Evolutionary conservation across 192 early-diverging fungal genomes (phyloP).

Genomic region (Umbelopsis isabellina): DNA sequence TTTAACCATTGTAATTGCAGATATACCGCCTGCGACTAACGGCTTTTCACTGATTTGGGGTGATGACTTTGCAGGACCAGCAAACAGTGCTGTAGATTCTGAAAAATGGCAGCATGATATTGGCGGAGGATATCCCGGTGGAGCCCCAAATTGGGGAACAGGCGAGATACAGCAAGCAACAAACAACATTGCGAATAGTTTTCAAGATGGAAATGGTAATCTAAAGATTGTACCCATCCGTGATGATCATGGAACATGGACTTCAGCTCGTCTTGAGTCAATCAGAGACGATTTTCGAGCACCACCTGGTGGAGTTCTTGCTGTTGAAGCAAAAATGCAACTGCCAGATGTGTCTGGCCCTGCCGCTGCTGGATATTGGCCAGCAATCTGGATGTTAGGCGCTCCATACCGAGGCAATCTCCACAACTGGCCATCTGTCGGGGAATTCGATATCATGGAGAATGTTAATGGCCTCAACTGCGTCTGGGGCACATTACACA

Average conservation of each 20-base stretch:
- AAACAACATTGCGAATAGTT: slow-evolving; percentile 6
- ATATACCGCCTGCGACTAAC: not conserved
- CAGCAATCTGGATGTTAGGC: slow-evolving; percentile 16
- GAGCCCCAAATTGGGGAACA: slow-evolving; percentile 1
- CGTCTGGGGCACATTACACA: not conserved
- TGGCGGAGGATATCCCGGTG: slow-evolving; percentile 9
- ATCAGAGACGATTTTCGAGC: not conserved
- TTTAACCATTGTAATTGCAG: not conserved
- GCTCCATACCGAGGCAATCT: not conserved
- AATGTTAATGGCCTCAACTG: slow-evolving; percentile 5
- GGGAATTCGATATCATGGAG: slow-evolving; percentile 18
- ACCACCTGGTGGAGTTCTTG: not conserved
- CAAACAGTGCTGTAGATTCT: not conserved
- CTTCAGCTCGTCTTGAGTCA: slow-evolving; percentile 2
- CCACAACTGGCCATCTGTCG: not conserved
- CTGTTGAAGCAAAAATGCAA: not conserved
- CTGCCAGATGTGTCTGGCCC: not conserved
- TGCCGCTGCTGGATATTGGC: slow-evolving; percentile 15
- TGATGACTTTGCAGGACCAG: not conserved
- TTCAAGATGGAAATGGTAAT: slow-evolving; percentile 3
- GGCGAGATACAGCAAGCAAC: not conserved
- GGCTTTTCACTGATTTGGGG: not conserved
- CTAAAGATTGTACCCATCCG: not conserved
- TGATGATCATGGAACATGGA: not conserved
- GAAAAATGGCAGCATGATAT: slow-evolving; percentile 2